A percentile compares a stretch with the other conserved stretches of the same genome.
Conservation (phyloP, 345 rosid genomes). For the Gossypioides kirkii region DNA sequence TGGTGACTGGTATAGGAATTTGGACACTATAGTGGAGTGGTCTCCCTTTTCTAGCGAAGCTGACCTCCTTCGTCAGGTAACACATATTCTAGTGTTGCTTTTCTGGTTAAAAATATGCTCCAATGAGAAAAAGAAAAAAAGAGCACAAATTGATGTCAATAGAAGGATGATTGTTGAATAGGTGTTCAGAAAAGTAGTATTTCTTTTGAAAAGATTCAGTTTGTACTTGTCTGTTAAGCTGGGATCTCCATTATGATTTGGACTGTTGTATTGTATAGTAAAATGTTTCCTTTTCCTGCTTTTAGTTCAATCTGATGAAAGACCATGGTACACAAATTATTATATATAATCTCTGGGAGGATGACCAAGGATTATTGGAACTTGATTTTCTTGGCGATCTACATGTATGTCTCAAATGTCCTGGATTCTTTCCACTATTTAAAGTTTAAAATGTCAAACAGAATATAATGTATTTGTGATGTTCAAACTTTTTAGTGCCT, state of each 20-base stretch:
- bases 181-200: conserved; percentile 4
- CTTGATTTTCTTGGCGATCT: conserved; percentile 80
- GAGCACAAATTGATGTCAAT: not conserved
- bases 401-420: conserved; percentile 40
- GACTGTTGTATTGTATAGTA: not conserved
- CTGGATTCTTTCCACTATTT: conserved; percentile 3
- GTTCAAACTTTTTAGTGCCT: conserved; percentile 7
- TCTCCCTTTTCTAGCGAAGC: conserved; percentile 76
- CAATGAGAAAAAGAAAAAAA: not conserved
- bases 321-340: conserved; percentile 78
- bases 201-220: not conserved
- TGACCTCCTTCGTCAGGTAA: conserved; percentile 79
- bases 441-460: not conserved
- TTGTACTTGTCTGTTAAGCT: conserved; percentile 15
- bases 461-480: not conserved
- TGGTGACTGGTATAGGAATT: conserved; percentile 61
- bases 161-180: not conserved
- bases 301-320: conserved; percentile 68
- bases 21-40: conserved; percentile 70
- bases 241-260: too few species aligned
- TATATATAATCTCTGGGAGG: conserved; percentile 93
- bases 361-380: conserved; percentile 77
- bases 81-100: not conserved
- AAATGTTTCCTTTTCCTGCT: conserved; percentile 5
- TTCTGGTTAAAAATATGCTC: not conserved